These are phyloP conservation scores for Corynascus novoguineensis DNA, from an alignment of 495 filamentous ascomycete species.

Conservation along the genomic window DNA sequence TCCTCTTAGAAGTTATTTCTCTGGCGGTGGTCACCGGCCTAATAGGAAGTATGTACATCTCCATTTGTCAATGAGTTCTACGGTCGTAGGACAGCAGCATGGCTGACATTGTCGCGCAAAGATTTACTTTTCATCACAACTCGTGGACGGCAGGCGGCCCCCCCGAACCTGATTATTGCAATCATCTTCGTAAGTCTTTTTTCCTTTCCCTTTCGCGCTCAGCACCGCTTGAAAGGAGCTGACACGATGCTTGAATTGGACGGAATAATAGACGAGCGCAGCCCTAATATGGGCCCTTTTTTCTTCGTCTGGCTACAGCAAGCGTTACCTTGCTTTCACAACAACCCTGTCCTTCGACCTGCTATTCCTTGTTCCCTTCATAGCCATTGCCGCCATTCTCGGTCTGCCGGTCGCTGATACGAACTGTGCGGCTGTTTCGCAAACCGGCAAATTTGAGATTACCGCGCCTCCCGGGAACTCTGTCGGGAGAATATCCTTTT, in stretches of 20 bases:
- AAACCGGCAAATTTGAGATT: not conserved
- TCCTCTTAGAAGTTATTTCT: not conserved
- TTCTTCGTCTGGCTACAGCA: slow-evolving; percentile 69
- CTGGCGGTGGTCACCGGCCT: slow-evolving; percentile 10
- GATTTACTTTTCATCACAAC: slow-evolving; percentile 8
- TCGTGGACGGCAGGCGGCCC: not conserved
- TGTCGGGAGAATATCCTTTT: not conserved
- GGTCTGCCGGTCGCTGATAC: slow-evolving; percentile 56
- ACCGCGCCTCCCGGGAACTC: not conserved
- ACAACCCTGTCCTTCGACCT: slow-evolving; percentile 59
- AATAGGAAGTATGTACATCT: not conserved
- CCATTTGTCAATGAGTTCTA: no score
- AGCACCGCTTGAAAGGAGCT: not conserved
- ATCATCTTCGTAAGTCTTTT: slow-evolving; percentile 9
- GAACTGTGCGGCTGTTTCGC: not conserved
- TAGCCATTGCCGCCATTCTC: slow-evolving; percentile 63
- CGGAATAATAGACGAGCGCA: slow-evolving; percentile 60
- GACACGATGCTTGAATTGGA: not conserved
- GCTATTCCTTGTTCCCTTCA: slow-evolving; percentile 62
- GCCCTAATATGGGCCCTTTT: slow-evolving; percentile 71
- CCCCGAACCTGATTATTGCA: slow-evolving; percentile 1
- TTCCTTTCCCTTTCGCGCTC: not conserved
- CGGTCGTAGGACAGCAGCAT: no score
- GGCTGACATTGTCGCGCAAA: not conserved
- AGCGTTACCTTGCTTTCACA: slow-evolving; percentile 68